Conservation (phyloP, 139 green algal species). For the Auxenochlorella pyrenoidosa region DNA sequence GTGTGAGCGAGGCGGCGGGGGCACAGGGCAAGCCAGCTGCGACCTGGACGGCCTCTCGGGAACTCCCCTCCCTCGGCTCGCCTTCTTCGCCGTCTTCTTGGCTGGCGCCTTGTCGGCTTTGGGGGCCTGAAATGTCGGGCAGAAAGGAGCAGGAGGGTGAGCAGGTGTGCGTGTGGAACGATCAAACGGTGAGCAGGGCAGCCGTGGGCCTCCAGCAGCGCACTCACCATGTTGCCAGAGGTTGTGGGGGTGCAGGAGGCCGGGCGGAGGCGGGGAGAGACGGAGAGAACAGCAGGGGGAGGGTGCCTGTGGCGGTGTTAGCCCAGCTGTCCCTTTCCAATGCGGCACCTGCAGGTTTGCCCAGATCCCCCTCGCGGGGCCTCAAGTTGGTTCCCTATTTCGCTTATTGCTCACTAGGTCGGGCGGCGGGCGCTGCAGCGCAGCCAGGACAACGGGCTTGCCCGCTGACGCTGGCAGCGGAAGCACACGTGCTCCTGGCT, state of each 20-base stretch:
- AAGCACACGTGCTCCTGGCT: neutral
- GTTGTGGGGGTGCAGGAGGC: no score
- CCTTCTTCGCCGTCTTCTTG: slow-evolving; percentile 60
- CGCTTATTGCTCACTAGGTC: neutral
- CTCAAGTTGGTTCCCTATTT: neutral
- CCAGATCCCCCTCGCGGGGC: neutral
- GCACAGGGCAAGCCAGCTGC: neutral
- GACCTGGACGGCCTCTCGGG: neutral
- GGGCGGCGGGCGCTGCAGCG: neutral
- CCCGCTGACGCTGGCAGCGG: neutral
- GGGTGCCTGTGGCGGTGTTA: neutral
- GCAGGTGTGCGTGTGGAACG: neutral
- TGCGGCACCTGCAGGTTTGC: no score
- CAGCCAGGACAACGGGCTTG: neutral
- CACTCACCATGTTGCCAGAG: no score
- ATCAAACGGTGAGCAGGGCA: neutral
- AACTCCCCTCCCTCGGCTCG: neutral
- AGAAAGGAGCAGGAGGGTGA: neutral
- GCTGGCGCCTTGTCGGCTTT: slow-evolving; percentile 55
- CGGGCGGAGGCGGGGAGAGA: neutral
- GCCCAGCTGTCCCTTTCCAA: neutral
- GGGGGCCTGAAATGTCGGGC: slow-evolving; percentile 8
- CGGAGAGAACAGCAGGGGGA: neutral
- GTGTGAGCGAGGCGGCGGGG: neutral
- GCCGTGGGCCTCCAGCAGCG: no score